Evolutionary conservation across 2,329 filamentous ascomycete species (phyloP), one percentile per base, ranked within the genome.

Genomic region (Calonectria multiphialidica): DNA sequence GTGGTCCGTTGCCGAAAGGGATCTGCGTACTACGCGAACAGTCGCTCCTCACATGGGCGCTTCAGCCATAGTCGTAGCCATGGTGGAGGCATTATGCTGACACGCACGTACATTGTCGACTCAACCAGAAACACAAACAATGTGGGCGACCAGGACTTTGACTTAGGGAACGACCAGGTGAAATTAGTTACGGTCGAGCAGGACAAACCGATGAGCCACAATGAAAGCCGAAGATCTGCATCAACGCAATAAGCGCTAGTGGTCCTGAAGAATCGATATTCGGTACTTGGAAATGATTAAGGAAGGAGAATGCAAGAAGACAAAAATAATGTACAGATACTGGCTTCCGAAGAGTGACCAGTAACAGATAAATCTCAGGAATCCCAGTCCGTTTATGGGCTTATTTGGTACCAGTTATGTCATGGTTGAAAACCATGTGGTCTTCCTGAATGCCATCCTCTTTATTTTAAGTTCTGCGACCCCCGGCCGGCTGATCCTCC

Each of bases 51-150:
- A 0, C 68, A 69, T 7, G 68, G 64, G 1, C 72, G 65, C 0
- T 70, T 71, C 5, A 72, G 65, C 15, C 70, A 72, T n/a, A 33
- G 15, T 5, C 49, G 28, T 6, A 53, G 15, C 49, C 16, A 21
- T 15, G 28, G 49, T 1, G 80, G 79, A 42, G 79, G 80, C n/a
- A 82, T 82, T 7, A 75, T 81, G 61, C 23, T 82, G 71, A 81
- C 80, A 6, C 75, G 78, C 3, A 79, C 80, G 8, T 81, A 78
- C 35, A 77, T 80, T 1, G 75, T 82, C 50, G 76, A 81, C 30
- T 74, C 74, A 18, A 70, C 72, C 2, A 74, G 70, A 42, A 42
- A 57, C 12, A 70, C 72, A 16, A 74, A 80, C n/a, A 45, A 65
- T 1, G n/a, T 40, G 1, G 71, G 63, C 9, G 63, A 66, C 0